Base-by-base conservation (phyloP, 768 basidiomycete genomes). In the Suillus alpinus region DNA sequence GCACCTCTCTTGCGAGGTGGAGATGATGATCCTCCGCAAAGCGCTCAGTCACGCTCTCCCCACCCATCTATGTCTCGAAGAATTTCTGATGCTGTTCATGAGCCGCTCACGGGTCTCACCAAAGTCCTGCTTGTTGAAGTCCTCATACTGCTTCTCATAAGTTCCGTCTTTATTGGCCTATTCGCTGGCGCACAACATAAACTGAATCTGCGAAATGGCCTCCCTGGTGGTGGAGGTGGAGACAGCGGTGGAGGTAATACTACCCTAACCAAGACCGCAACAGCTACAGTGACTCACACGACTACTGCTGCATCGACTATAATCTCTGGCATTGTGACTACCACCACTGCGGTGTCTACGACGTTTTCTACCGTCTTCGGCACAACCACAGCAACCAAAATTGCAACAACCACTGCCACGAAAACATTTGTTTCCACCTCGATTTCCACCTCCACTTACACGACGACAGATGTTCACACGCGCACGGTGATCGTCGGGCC, bases 111-210 rank as follows among this genome's bases (percentile, higher is more conserved):
- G 0, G 81, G 89, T 23, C 82, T 97, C 62, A 88, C 93, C 55
- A 91, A 93, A 77, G 78, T 93, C 56, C 86, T 98, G 1, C 85
- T 94, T 12, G 78, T 88, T 20, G 78, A 91, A 50, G 83, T 85
- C 0, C 82, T 98, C 62, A 73, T 91, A 31, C 81, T 99, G 51
- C 80, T 98, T 14, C 81, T 98, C 50, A 80, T 94, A 52, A 87
- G 85, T 65, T 90, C 92, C 7, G 81, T 92, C n/a, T 95, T 96
- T 74, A 88, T 95, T 62, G 96, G 96, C 10, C 79, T 99, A 5
- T 98, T 95, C 73, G 89, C 94, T 36, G 97, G 97, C 10, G 88
- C 89, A 1, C 86, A 93, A 71, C 89, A 91, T 69, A 87, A 86
- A 62, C 80, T 94, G 57, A 83, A 84, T 62, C 67, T 80, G n/a